phyloP scores from a whole-genome alignment of 2,329 filamentous ascomycete genomes.

The Aspergillus fructus region DNA sequence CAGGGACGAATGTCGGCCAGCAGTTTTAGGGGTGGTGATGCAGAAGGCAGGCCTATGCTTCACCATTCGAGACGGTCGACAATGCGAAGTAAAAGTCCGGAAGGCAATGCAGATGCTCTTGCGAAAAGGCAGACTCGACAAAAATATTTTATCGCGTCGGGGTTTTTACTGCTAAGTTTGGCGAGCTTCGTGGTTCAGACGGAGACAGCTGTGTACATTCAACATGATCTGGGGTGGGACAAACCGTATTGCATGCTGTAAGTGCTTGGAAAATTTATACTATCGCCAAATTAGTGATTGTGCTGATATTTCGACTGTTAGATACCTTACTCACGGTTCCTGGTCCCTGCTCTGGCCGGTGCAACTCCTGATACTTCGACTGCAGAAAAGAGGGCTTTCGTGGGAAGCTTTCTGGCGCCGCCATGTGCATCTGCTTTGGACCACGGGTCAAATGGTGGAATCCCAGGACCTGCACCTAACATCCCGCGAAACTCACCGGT shows the following conservation, averaged over 20 bases:
- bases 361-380: constrained; percentile 75
- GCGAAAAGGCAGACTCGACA: constrained; percentile 67
- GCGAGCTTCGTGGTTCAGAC: constrained; percentile 91
- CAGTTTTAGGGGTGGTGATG: constrained; percentile 27
- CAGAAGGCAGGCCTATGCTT: constrained; percentile 39
- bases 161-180: constrained; percentile 80
- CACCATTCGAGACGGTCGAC: constrained; percentile 60
- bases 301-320: constrained; percentile 26
- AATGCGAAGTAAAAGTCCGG: constrained; percentile 76
- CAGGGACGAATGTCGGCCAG: constrained; percentile 37
- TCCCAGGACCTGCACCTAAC: constrained; percentile 68
- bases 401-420: constrained; percentile 85
- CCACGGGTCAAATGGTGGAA: constrained; percentile 82
- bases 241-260: constrained; percentile 99
- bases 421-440: constrained; percentile 62
- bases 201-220: constrained; percentile 91
- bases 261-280: constrained; percentile 24
- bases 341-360: constrained; percentile 88
- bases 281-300: background rate
- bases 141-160: constrained; percentile 82
- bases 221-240: constrained; percentile 87
- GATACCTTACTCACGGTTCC: constrained; percentile 88
- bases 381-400: constrained; percentile 74
- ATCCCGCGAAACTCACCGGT: constrained; percentile 37
- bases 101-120: constrained; percentile 65